Base-by-base conservation (phyloP, 768 basidiomycete genomes). In the Macrolepiota fuliginosa region DNA sequence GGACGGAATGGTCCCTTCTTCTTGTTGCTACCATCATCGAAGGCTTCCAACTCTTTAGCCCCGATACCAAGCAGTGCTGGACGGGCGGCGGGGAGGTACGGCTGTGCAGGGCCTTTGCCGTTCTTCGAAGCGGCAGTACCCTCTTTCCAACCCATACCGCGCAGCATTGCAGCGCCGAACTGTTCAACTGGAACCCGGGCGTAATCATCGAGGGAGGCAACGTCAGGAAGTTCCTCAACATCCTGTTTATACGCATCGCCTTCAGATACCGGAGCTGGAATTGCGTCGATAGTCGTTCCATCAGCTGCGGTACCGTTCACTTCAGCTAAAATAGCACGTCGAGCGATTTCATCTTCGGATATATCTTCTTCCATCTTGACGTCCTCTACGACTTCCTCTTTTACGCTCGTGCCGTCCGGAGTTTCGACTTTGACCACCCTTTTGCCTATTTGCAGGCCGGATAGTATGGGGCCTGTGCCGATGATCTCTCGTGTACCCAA, bases 141-240 rank as follows among this genome's bases (percentile, higher is more conserved):
- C 37, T 91, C 87, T 63, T 91, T 91, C 94, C 94, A 98, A 2
- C 96, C 96, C 97, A 98, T 98, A 0, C 96, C 96, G 49, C 95
- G 84, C 3, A 97, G 79, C 67, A 98, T 83, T 6, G 97, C 97
- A 4, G 91, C 88, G 5, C 97, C 96, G 66, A 98, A 99, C 59
- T 92, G 90, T 4, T 90, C 88, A 15, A 99, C 88, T 0, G 97
- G 97, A 0, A 98, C 86, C 19, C 94, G 89, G 37, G 85, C 85
- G 70, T 98, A 99, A 72, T 96, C 96, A 0, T 91, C 88, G 17
- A 91, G 74, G 0, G 91, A 86, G 1, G 95, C 87, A 56, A 74
- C 72, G 6, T 91, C 90, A 0, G 93, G 93, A 4, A 96, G 83
- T 13, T 88, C 88, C 17, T 80, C 81, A 3, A 98, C 82, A 69